Conservation (phyloP, 805 yeast species). For the Danielozyma ontarioensis region DNA sequence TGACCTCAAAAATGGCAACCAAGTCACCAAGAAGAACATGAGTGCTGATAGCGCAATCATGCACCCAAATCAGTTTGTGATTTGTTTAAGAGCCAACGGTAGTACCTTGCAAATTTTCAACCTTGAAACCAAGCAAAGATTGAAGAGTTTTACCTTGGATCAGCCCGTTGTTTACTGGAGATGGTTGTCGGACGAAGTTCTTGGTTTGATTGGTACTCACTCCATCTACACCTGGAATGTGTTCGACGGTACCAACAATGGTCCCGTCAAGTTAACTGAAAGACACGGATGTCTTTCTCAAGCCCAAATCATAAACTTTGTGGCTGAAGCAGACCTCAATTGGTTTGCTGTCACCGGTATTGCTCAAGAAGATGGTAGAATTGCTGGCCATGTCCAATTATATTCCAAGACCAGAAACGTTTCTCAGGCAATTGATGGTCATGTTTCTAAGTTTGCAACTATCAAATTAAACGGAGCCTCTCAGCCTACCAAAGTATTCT, state of each 20-base stretch:
- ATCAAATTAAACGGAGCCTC: constrained; percentile 70
- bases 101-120: constrained; percentile 94
- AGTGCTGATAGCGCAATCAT: constrained; percentile 95
- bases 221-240: constrained; percentile 78
- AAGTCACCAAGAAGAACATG: constrained; percentile 86
- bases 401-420: constrained; percentile 84
- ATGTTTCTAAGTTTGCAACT: constrained; percentile 85
- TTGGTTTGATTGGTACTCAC: constrained; percentile 82
- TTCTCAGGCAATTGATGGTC: constrained; percentile 97
- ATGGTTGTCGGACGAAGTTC: constrained; percentile 70
- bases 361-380: constrained; percentile 87
- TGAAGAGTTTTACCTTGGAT: constrained; percentile 78
- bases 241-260: constrained; percentile 68
- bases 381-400: constrained; percentile 94
- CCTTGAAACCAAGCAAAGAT: constrained; percentile 77
- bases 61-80: constrained; percentile 87
- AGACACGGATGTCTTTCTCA: constrained; percentile 76
- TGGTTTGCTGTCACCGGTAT: constrained; percentile 98
- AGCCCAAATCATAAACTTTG: constrained; percentile 87
- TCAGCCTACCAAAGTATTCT: constrained; percentile 76
- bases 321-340: constrained; percentile 69
- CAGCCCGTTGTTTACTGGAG: constrained; percentile 95
- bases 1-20: constrained; percentile 73
- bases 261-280: constrained; percentile 77
- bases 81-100: constrained; percentile 93